Base-by-base conservation (phyloP, 2,329 filamentous ascomycete species). In the Penicillium fuscoglaucum region DNA sequence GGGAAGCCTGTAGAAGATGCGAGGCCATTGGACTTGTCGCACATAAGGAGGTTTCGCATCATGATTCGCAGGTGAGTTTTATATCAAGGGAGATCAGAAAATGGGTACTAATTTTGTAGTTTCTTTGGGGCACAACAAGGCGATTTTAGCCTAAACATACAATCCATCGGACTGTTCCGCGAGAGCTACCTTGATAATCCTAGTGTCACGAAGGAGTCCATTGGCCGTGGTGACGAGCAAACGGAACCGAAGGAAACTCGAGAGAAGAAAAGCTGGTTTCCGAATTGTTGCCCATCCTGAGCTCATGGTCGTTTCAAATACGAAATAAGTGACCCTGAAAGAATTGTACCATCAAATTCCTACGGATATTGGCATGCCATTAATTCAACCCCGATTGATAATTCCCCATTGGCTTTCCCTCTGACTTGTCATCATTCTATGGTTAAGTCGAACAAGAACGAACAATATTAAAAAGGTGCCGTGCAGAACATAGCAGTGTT, bases 81-180 rank as follows among this genome's bases (percentile, higher is more conserved):
- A n/a, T 19, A 24, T 21, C 31, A 31, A 24, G 52, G 15, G 31
- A 41, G 28, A 13, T 1, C 13, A 12, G 4, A 10, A 17, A 3
- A 24, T 17, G 3, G 48, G n/a, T 52, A 29, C 49, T 68, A 15
- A 63, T 26, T 59, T 57, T 17, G 31, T 64, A 91, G 90, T 73
- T 92, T 91, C 78, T 93, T 93, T 65, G 90, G 87, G 9, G 76
- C 82, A 0, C 90, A 93, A 72, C 79, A 90, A 61, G 90, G 90
- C 3, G 78, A 85, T 4, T 92, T 92, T 64, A 79, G 78, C 3
- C 70, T 90, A 5, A 76, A 79, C 1, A 73, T 90, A 58, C 73
- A 72, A 31, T 84, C 83, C 1, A 83, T 89, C 56, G 63, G 33
- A 58, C 37, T 44, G 13, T 57, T 54, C 24, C 55, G 55, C 4